Conservation (phyloP, 2,329 filamentous ascomycete species). For the Xylariaceae sp. region DNA sequence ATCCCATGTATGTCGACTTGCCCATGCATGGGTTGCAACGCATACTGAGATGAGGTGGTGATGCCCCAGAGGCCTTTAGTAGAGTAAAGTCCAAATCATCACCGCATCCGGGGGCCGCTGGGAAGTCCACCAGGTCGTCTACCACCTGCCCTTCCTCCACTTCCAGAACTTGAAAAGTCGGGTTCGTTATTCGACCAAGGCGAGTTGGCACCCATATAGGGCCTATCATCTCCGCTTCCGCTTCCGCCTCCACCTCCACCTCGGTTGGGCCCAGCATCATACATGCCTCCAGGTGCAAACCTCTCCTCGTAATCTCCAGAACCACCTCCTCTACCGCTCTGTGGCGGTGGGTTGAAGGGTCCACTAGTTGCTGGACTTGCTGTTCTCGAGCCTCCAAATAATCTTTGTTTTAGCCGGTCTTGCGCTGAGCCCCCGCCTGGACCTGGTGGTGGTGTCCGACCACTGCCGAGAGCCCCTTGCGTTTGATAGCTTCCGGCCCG, state of each 20-base stretch:
- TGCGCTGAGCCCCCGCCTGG: constrained; percentile 68
- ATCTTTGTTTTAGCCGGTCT: constrained; percentile 79
- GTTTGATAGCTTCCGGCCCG: constrained; percentile 77
- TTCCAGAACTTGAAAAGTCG: constrained; percentile 47
- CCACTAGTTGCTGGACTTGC: constrained; percentile 59
- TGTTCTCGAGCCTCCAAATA: constrained; percentile 72
- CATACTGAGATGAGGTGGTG: neutral
- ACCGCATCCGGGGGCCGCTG: constrained; percentile 51
- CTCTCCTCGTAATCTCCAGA: constrained; percentile 53
- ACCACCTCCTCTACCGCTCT: constrained; percentile 41
- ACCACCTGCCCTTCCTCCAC: constrained; percentile 46
- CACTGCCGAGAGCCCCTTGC: constrained; percentile 41
- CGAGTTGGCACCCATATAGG: constrained; percentile 54
- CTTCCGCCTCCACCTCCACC: constrained; percentile 26
- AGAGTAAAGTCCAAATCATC: constrained; percentile 28
- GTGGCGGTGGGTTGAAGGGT: constrained; percentile 56
- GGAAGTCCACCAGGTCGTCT: constrained; percentile 48
- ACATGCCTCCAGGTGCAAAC: constrained; percentile 54
- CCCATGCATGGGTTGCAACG: neutral
- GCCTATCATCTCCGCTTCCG: constrained; percentile 41
- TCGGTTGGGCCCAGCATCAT: constrained; percentile 44
- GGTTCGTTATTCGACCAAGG: constrained; percentile 55
- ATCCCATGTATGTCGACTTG: neutral
- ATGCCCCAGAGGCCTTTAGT: neutral
- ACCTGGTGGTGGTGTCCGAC: constrained; percentile 45